Percentiles rank a stretch among this genome's conserved stretches.
Conservation (phyloP, 1,284 basidiomycete genomes). For the Ustilago sp. region DNA sequence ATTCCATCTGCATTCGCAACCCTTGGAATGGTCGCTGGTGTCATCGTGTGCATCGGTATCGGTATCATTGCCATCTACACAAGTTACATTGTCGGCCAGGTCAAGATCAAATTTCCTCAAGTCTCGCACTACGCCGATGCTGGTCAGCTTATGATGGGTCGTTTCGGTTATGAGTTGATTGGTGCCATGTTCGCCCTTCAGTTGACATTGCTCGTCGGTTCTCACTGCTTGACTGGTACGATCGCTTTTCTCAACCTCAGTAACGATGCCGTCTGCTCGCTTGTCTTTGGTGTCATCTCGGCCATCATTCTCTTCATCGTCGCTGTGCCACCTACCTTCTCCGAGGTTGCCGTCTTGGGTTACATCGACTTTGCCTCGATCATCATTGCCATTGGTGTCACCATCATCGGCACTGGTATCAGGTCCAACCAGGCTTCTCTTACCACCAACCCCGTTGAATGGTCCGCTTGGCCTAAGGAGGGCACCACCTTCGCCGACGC, state of each 20-base stretch:
- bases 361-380: constrained; percentile 66
- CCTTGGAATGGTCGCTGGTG: constrained; percentile 60
- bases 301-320: constrained; percentile 62
- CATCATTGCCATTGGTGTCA: constrained; percentile 56
- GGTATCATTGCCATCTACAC: constrained; percentile 62
- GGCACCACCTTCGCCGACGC: constrained; percentile 54
- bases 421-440: constrained; percentile 29
- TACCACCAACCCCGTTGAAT: constrained; percentile 36
- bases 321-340: constrained; percentile 59
- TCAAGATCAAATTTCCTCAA: constrained; percentile 56
- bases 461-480: constrained; percentile 56
- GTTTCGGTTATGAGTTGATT: constrained; percentile 52
- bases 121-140: constrained; percentile 57
- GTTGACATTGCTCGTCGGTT: constrained; percentile 53
- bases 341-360: constrained; percentile 59
- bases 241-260: constrained; percentile 57
- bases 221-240: constrained; percentile 63
- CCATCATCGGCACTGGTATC: constrained; percentile 60
- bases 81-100: constrained; percentile 54
- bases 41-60: constrained; percentile 51
- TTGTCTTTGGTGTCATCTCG: constrained; percentile 59
- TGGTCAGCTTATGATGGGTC: constrained; percentile 55
- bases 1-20: constrained; percentile 58
- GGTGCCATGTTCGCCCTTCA: constrained; percentile 58
- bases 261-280: constrained; percentile 51